Conservation (phyloP, 177 flowering plant genomes). For the Tripterygium wilfordii region DNA sequence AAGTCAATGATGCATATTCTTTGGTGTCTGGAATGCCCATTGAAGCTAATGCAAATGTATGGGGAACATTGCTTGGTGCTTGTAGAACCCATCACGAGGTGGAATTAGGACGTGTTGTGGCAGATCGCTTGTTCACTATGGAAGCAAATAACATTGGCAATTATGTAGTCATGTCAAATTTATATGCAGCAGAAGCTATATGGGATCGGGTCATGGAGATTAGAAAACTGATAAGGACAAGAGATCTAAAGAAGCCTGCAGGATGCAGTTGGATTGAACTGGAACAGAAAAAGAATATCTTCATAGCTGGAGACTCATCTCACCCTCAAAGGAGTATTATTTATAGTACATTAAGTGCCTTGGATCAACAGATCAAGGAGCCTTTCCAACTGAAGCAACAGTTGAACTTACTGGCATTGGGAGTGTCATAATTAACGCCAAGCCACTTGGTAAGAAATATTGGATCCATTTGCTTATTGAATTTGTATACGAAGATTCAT, state of each 20-base stretch:
- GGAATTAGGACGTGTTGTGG: constrained; percentile 54
- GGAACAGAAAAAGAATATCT: constrained; percentile 38
- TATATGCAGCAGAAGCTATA: constrained; percentile 71
- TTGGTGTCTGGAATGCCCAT: constrained; percentile 57
- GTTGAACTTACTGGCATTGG: background rate
- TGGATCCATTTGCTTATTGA: too few species aligned
- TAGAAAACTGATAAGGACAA: constrained; percentile 57
- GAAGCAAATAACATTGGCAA: constrained; percentile 60
- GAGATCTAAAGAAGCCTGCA: constrained; percentile 62
- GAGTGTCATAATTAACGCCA: background rate
- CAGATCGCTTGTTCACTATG: constrained; percentile 43
- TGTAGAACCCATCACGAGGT: constrained; percentile 60
- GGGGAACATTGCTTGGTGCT: constrained; percentile 78
- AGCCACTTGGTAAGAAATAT: too few species aligned
- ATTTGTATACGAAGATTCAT: too few species aligned
- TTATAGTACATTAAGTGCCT: constrained; percentile 22
- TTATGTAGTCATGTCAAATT: constrained; percentile 66
- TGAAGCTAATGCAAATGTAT: constrained; percentile 56
- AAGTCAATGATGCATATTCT: constrained; percentile 52
- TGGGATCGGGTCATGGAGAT: constrained; percentile 77
- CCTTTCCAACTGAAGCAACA: constrained; percentile 1
- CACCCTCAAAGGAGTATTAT: constrained; percentile 49
- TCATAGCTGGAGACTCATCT: constrained; percentile 64
- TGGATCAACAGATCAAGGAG: constrained; percentile 18
- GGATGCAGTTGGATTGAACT: constrained; percentile 94